Conservation (phyloP, 768 basidiomycete species). For the Boletellus emodensis region DNA sequence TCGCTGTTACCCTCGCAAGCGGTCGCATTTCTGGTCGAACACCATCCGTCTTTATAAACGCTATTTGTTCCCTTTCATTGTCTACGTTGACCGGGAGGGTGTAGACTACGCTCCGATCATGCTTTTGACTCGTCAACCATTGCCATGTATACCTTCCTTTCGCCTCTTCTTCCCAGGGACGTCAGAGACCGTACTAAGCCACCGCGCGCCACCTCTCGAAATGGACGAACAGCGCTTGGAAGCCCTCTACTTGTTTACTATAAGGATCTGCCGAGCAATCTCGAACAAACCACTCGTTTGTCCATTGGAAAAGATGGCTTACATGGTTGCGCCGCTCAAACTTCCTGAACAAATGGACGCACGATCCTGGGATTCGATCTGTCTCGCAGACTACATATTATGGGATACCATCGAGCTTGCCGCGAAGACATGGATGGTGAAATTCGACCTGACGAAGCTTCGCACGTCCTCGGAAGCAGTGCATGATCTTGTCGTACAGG, state of each 20-base stretch:
- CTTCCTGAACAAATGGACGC: slow-evolving; percentile 27
- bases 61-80: slow-evolving; percentile 38
- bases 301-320: slow-evolving; percentile 49
- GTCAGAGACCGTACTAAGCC: slow-evolving; percentile 40
- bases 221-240: slow-evolving; percentile 45
- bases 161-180: slow-evolving; percentile 56
- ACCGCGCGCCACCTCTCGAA: slow-evolving; percentile 46
- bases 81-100: slow-evolving; percentile 27
- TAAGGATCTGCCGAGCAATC: slow-evolving; percentile 57
- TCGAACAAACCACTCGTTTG: slow-evolving; percentile 69
- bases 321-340: slow-evolving; percentile 63
- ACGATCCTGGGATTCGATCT: slow-evolving; percentile 17
- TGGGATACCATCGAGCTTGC: slow-evolving; percentile 62
- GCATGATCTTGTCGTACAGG: slow-evolving; percentile 67
- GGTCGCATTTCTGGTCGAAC: slow-evolving; percentile 66
- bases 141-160: slow-evolving; percentile 56
- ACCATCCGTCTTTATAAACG: slow-evolving; percentile 24
- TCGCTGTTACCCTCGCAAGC: slow-evolving; percentile 53
- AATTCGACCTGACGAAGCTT: slow-evolving; percentile 41
- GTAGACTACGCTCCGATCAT: slow-evolving; percentile 54
- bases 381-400: slow-evolving; percentile 46
- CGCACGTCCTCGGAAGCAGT: slow-evolving; percentile 34
- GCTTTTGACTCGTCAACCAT: slow-evolving; percentile 61
- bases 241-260: slow-evolving; percentile 56
- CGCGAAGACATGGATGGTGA: slow-evolving; percentile 47